A percentile compares a stretch with the other conserved stretches of the same genome.
Evolutionary conservation across 2,329 filamentous ascomycete genomes (phyloP).

Genomic region (Talaromyces sp.): DNA sequence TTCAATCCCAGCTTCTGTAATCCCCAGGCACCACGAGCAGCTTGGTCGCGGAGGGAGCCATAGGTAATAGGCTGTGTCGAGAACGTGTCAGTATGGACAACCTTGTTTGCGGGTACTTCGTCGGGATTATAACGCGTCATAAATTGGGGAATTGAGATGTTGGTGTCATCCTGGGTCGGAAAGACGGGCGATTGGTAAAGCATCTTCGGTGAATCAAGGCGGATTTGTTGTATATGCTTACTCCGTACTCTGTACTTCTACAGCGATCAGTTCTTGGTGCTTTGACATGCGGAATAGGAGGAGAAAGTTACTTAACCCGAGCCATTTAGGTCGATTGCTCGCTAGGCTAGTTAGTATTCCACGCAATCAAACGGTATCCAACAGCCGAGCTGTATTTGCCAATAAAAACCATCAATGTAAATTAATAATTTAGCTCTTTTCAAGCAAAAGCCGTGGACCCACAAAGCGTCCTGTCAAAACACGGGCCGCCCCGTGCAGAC

Average conservation of each 20-base stretch:
- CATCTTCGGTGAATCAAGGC: neutral
- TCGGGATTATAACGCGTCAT: constrained; percentile 22
- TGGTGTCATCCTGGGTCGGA: constrained; percentile 7
- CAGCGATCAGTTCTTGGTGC: neutral
- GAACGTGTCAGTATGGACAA: constrained; percentile 21
- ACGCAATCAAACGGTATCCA: no score
- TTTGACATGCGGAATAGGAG: neutral
- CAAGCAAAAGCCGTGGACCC: neutral
- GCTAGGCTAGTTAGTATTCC: no score
- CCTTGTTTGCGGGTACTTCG: constrained; percentile 16
- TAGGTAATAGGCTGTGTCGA: constrained; percentile 20
- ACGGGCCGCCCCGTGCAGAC: neutral
- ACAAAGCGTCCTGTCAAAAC: neutral
- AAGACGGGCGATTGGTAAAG: neutral
- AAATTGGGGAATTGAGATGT: constrained; percentile 18
- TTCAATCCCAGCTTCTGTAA: constrained; percentile 17
- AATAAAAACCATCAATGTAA: no score
- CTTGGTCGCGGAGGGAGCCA: constrained; percentile 19
- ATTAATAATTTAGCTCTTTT: no score
- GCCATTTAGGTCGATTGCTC: no score
- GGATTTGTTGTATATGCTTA: no score
- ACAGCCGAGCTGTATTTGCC: no score
- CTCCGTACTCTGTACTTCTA: no score
- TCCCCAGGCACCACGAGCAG: constrained; percentile 19
- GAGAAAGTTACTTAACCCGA: no score